Base-by-base conservation (phyloP, 2,329 filamentous ascomycete species). In the Coccinonectria pachysandricola region DNA sequence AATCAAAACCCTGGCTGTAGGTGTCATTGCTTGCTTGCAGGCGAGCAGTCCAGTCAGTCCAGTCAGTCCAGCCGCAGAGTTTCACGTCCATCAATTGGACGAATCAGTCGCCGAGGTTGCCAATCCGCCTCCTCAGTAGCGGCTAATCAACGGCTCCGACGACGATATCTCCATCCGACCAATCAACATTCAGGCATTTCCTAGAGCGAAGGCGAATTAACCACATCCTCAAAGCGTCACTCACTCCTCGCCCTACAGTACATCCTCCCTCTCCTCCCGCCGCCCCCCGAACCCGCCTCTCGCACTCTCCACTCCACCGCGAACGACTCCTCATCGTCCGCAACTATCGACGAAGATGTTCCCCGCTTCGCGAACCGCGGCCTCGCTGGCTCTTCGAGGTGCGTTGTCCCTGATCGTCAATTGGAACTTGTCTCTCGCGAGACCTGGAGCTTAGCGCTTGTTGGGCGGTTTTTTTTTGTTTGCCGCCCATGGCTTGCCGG, bases 311-410 rank as follows among this genome's bases (percentile, higher is more conserved):
- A 36, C 34, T 34, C 39, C 27, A 30, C 24, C 26, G 14, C 40
- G 26, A 33, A 32, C 39, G 40, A 37, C 36, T 32, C 23, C 24
- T 23, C 15, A 33, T 37, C 34, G 29, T 37, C 36, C 31, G 26
- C 29, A 26, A 24, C 24, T 31, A 25, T 32, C 20, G 16, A 21
- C 30, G 47, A 50, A 44, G 37, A 69, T 69, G 64, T 52, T 66
- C 38, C 53, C 56, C 32, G 60, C 62, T 32, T 52, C 62, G 49
- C 63, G 65, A 55, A 62, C 62, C 42, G 60, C 61, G 48, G 62
- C 60, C 54, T 57, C 64, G 43, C 58, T 67, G 57, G 61, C 64
- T 45, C 53, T 69, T 41, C 60, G 65, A 62, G 62, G 65, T 68
- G 45, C 43, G 62, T 45, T n/a, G n/a, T n/a, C n/a, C 21, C 17